Evolutionary conservation across 306 rosid genomes (phyloP), one percentile per base, ranked within the genome.

Genomic region (Sicyos baderoa): DNA sequence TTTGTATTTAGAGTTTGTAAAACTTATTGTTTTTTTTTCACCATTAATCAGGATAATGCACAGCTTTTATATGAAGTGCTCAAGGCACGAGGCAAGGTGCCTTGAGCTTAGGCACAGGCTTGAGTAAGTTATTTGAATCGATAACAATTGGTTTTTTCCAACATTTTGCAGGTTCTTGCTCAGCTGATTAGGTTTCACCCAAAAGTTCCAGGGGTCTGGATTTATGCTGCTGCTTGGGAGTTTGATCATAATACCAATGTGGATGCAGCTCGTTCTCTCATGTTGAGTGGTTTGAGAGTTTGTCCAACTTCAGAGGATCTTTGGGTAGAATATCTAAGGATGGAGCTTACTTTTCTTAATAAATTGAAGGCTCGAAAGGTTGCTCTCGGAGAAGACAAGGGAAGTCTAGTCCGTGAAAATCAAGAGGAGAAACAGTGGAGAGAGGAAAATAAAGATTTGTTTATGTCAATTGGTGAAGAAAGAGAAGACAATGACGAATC

Each of bases 161-260:
- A 53, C 27, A 35, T 65, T 71, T 61, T 76, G 74, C 74, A 93
- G 98, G 94, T 84, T 40, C 80, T 93, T 63, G 91, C 93, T 25
- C 86, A 88, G 70, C 77, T 83, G 74, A 76, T 88, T 51, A 84
- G 95, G 81, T 86, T 89, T 79, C 98, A 93, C 59, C 91, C 98
- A 10, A 93, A 86, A 81, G 91, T 88, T 59, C 91, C 97, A 0
- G 88, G 90, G 55, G 88, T 85, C 75, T 93, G 98, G 98, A 85
- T 93, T 16, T 93, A 93, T 81, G 95, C 95, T 74, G 98, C 98
- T 23, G 94, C 96, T 82, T 93, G 98, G 98, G 98, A 93, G 81
- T 93, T 93, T 68, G 97, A 88, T 81, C 85, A 80, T 62, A 86
- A 86, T 82, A 77, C 81, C 73, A 93, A 93, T 77, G 91, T 86